phyloP scores from a whole-genome alignment of 2,329 filamentous ascomycete species.

The Sporothrix variecibatus region DNA sequence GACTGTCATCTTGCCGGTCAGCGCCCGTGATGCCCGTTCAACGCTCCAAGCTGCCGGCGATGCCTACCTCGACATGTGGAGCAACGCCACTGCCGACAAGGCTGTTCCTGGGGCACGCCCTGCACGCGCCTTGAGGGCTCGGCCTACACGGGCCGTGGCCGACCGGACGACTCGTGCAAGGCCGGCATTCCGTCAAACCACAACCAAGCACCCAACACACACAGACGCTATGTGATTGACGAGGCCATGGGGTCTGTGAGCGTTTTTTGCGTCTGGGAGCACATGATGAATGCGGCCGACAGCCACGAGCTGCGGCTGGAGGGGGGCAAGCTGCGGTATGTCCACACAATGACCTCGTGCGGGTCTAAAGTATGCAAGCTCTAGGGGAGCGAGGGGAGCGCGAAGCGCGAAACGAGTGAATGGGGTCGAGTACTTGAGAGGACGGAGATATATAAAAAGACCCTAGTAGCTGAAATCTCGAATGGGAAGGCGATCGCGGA shows the following conservation, averaged over 20 bases:
- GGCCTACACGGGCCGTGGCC: conserved; percentile 32
- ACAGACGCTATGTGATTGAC: conserved; percentile 36
- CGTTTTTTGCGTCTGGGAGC: conserved; percentile 32
- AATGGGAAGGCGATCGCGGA: background rate
- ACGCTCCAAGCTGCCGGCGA: conserved; percentile 37
- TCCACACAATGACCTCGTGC: conserved; percentile 30
- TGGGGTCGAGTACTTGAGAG: background rate
- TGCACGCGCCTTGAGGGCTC: conserved; percentile 39
- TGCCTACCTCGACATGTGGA: conserved; percentile 41
- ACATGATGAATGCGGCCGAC: conserved; percentile 29
- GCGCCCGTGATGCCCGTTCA: conserved; percentile 33
- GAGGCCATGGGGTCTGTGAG: conserved; percentile 34
- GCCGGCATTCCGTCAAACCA: conserved; percentile 34
- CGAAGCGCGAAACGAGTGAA: background rate
- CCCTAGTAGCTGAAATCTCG: background rate
- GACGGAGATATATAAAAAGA: background rate
- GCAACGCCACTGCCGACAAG: conserved; percentile 35
- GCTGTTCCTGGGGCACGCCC: conserved; percentile 41
- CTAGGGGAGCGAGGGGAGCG: background rate
- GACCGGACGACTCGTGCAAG: conserved; percentile 33
- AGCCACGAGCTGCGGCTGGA: conserved; percentile 29
- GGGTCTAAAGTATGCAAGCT: conserved; percentile 24
- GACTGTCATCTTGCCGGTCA: conserved; percentile 35
- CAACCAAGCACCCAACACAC: conserved; percentile 32
- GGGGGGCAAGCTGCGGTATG: conserved; percentile 27